Conservation (phyloP, 192 early-diverging fungal species). For the Neocallimastix lanati region DNA sequence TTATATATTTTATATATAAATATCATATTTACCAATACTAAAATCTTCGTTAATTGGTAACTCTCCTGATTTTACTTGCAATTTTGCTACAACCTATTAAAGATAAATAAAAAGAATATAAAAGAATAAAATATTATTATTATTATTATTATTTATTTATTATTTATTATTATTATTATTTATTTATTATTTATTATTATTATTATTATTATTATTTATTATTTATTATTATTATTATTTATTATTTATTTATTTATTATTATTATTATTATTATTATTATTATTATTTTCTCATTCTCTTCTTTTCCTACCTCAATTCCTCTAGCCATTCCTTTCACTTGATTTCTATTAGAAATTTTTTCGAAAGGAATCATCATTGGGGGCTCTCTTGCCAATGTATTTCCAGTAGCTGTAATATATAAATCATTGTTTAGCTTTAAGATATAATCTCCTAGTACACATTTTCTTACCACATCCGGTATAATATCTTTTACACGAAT, state of each 20-base stretch:
- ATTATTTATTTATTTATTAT: too few relatives aligned
- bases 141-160: background rate
- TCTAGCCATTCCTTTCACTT: background rate
- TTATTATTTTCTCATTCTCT: too few relatives aligned
- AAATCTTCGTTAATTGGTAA: background rate
- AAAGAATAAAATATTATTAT: too few relatives aligned
- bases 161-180: too few relatives aligned
- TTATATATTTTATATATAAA: too few relatives aligned
- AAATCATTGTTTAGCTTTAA: background rate
- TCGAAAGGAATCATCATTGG: background rate
- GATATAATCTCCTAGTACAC: background rate
- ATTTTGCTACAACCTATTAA: background rate
- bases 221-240: too few relatives aligned
- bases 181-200: too few relatives aligned
- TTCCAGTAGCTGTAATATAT: background rate
- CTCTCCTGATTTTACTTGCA: background rate
- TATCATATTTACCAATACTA: background rate
- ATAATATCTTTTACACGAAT: background rate
- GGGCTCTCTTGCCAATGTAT: background rate
- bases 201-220: too few relatives aligned
- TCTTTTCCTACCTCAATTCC: background rate
- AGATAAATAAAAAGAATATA: too few relatives aligned
- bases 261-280: too few relatives aligned
- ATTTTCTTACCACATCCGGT: background rate
- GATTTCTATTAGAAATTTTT: background rate